These are phyloP conservation scores for Endothia cerciana DNA, from an alignment of 2,329 filamentous ascomycete genomes.

Conservation along the genomic window DNA sequence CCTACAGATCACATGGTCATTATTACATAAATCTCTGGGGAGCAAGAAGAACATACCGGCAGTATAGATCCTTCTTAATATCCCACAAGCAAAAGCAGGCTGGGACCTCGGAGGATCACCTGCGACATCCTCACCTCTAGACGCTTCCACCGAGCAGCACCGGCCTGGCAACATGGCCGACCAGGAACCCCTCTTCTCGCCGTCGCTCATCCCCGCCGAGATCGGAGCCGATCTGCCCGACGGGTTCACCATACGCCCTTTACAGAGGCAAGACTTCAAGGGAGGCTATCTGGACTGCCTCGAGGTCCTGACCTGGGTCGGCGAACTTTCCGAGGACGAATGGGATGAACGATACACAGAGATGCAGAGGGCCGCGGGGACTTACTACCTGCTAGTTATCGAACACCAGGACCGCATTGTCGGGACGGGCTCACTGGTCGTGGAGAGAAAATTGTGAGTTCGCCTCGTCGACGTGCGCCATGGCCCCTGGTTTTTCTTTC, in stretches of 20 bases:
- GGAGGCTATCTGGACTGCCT: conserved; percentile 77
- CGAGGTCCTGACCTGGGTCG: conserved; percentile 76
- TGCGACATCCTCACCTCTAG: not conserved
- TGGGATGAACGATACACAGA: conserved; percentile 73
- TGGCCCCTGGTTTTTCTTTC: not conserved
- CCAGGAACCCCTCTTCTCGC: conserved; percentile 59
- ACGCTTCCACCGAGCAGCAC: not conserved
- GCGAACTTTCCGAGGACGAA: conserved; percentile 67
- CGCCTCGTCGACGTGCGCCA: too few relatives aligned
- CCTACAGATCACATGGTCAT: not conserved
- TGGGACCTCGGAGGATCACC: too few relatives aligned
- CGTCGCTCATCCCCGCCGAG: conserved; percentile 66
- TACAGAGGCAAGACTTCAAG: conserved; percentile 69
- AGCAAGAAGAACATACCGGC: not conserved
- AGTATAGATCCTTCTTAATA: too few relatives aligned
- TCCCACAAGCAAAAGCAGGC: too few relatives aligned
- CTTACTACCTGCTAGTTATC: conserved; percentile 74
- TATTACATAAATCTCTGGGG: not conserved
- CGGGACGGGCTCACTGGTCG: conserved; percentile 74
- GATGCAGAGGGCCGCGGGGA: conserved; percentile 43
- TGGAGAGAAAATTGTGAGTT: conserved; percentile 78
- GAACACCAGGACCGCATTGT: conserved; percentile 67
- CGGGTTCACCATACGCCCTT: conserved; percentile 72
- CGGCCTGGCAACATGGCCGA: conserved; percentile 4
- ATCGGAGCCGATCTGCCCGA: conserved; percentile 65